These are phyloP conservation scores for Polychaeton citri DNA, from an alignment of 2,329 filamentous ascomycete genomes.

Conservation along the genomic window DNA sequence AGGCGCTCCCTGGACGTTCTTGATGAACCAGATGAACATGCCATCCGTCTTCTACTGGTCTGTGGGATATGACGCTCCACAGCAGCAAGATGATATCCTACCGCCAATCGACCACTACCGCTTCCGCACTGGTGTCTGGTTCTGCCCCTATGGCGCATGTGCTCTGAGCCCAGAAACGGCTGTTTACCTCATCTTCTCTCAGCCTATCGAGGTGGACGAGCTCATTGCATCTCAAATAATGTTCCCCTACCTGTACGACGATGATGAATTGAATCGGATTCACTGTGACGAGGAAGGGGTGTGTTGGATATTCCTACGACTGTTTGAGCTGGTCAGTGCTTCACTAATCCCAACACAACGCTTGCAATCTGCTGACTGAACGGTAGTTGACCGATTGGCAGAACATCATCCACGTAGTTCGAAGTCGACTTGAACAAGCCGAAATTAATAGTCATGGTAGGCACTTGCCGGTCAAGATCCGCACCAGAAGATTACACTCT, in stretches of 20 bases:
- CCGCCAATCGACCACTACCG: constrained; percentile 20
- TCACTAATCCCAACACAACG: no score
- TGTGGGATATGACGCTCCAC: constrained; percentile 18
- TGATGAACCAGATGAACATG: constrained; percentile 25
- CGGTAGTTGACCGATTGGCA: constrained; percentile 26
- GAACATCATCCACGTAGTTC: constrained; percentile 23
- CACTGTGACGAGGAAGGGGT: constrained; percentile 22
- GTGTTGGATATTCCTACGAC: constrained; percentile 22
- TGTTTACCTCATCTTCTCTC: constrained; percentile 22
- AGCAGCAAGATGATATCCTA: constrained; percentile 9
- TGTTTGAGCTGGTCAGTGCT: constrained; percentile 22
- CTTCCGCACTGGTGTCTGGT: constrained; percentile 23
- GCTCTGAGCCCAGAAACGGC: constrained; percentile 16
- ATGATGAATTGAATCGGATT: constrained; percentile 19
- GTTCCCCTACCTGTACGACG: constrained; percentile 19
- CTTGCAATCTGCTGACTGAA: no score
- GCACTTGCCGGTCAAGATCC: constrained; percentile 20
- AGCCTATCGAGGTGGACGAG: constrained; percentile 16
- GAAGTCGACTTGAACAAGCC: constrained; percentile 20
- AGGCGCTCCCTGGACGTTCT: constrained; percentile 24
- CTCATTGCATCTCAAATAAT: constrained; percentile 20
- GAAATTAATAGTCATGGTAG: constrained; percentile 21
- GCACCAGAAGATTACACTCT: constrained; percentile 18
- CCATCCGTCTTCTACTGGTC: constrained; percentile 26
- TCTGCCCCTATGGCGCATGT: constrained; percentile 21